phyloP scores from a whole-genome alignment of 176 grass and related monocot species.

The Rhynchospora tenuis region DNA sequence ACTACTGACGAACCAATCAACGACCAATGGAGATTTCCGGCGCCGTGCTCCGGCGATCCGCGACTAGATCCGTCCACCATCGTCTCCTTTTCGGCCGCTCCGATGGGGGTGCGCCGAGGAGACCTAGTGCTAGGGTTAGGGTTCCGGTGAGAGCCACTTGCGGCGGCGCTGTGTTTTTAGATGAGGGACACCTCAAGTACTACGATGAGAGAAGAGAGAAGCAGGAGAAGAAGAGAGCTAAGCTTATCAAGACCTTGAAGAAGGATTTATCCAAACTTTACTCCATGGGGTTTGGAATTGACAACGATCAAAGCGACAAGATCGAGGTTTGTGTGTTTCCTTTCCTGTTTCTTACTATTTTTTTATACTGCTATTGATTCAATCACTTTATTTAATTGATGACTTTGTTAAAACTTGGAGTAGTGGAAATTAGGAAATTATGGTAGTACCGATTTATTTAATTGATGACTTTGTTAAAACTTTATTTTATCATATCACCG shows the following conservation, averaged over 20 bases:
- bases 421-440: neutral
- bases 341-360: neutral
- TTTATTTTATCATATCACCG: too few species aligned
- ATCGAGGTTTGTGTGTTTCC: constrained; percentile 24
- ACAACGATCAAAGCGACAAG: constrained; percentile 21
- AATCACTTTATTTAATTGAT: neutral
- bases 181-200: constrained; percentile 30
- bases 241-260: constrained; percentile 34
- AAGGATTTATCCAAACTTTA: constrained; percentile 29
- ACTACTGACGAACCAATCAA: neutral
- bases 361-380: neutral
- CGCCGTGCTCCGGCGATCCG: neutral
- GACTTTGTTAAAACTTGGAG: neutral
- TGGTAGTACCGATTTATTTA: neutral
- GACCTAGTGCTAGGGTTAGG: constrained; percentile 5
- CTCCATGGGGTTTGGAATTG: constrained; percentile 7
- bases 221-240: constrained; percentile 36
- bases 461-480: too few species aligned
- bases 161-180: constrained; percentile 17
- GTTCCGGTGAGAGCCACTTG: neutral
- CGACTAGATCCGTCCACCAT: neutral
- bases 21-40: constrained; percentile 29
- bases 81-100: neutral
- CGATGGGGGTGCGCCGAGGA: neutral
- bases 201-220: constrained; percentile 16